Conservation (phyloP, 352 stramenopile species). For the Globisporangium iwayamae region DNA sequence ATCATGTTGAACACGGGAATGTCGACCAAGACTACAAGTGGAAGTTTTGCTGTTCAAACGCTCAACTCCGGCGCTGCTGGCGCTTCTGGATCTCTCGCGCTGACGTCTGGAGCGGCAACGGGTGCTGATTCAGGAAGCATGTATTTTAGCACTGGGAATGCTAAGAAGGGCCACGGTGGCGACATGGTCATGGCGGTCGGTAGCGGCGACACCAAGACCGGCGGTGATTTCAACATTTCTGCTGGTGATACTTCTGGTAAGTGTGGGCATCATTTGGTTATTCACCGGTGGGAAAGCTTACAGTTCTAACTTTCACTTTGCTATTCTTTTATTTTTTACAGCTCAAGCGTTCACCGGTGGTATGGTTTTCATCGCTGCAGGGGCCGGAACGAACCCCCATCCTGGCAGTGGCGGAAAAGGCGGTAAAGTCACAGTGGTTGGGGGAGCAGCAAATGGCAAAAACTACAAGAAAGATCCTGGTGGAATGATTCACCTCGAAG, state of each 20-base stretch:
- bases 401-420: conserved; percentile 57
- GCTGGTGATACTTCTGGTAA: conserved; percentile 64
- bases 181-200: conserved; percentile 35
- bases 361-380: conserved; percentile 43
- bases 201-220: conserved; percentile 28
- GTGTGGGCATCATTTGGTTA: background rate
- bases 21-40: conserved; percentile 54
- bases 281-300: background rate
- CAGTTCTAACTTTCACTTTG: conserved; percentile 14
- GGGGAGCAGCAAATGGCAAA: conserved; percentile 51
- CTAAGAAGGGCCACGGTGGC: conserved; percentile 40
- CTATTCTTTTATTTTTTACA: conserved; percentile 19
- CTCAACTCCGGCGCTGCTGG: conserved; percentile 44
- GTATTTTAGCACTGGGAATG: conserved; percentile 27
- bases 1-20: conserved; percentile 53
- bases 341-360: conserved; percentile 36
- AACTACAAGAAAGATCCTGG: conserved; percentile 41
- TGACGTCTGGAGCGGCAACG: conserved; percentile 36
- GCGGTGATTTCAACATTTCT: conserved; percentile 58
- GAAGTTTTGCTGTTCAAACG: conserved; percentile 55
- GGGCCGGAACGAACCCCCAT: conserved; percentile 44
- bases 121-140: conserved; percentile 31
- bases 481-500: conserved; percentile 60
- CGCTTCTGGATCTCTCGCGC: conserved; percentile 42
- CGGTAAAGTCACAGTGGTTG: conserved; percentile 45